phyloP scores from a whole-genome alignment of 768 basidiomycete genomes.

The Lactarius psammicola region DNA sequence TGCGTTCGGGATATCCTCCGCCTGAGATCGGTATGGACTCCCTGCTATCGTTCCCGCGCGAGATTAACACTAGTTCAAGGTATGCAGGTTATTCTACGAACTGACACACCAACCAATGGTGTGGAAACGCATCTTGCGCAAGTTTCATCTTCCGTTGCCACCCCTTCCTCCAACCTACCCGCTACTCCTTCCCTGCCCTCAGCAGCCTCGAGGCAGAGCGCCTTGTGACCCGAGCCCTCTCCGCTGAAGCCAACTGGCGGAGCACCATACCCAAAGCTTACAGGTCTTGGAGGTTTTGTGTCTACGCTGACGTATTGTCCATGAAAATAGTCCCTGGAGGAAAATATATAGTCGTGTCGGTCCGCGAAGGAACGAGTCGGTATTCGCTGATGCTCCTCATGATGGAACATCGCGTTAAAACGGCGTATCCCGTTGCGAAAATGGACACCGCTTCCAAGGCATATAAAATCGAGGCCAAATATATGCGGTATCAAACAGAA shows the following conservation, averaged over 20 bases:
- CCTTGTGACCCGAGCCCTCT: conserved; percentile 24
- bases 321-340: conserved; percentile 30
- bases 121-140: conserved; percentile 28
- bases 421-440: conserved; percentile 26
- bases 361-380: conserved; percentile 15
- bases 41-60: background rate
- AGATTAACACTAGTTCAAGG: conserved; percentile 4
- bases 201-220: conserved; percentile 29
- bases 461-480: conserved; percentile 27
- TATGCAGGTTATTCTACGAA: conserved; percentile 24
- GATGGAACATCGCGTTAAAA: conserved; percentile 30
- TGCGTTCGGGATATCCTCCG: conserved; percentile 28
- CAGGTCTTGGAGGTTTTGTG: conserved; percentile 21
- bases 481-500: conserved; percentile 15
- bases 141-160: conserved; percentile 26
- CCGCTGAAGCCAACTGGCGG: conserved; percentile 30
- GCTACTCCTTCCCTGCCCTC: conserved; percentile 22
- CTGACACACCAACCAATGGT: conserved; percentile 27
- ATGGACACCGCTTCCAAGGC: conserved; percentile 17
- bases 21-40: conserved; percentile 22
- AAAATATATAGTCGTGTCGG: conserved; percentile 26
- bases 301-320: conserved; percentile 20
- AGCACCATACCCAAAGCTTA: conserved; percentile 23
- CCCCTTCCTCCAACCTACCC: conserved; percentile 26
- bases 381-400: conserved; percentile 26